phyloP scores from a whole-genome alignment of 129 eudicot genomes.

The Mikania micrantha region DNA sequence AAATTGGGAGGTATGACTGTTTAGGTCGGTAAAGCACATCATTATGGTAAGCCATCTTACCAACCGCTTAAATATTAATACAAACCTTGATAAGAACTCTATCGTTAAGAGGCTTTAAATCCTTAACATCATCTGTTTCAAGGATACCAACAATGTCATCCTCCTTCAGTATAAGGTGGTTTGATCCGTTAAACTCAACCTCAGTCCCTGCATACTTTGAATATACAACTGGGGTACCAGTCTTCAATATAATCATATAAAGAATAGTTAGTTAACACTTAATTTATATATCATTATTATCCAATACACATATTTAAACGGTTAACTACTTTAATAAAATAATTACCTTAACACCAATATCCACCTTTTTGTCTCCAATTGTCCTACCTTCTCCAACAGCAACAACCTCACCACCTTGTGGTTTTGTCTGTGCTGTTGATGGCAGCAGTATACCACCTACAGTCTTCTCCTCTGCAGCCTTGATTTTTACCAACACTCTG shows the following conservation, averaged over 20 bases:
- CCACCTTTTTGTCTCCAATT: constrained; percentile 62
- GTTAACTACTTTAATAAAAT: not conserved
- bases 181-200: constrained; percentile 69
- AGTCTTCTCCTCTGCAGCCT: constrained; percentile 69
- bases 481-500: constrained; percentile 64
- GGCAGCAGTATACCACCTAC: constrained; percentile 82
- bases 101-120: constrained; percentile 79
- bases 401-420: constrained; percentile 90
- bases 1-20: not conserved
- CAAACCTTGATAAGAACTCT: constrained; percentile 78
- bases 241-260: constrained; percentile 23
- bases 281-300: not conserved
- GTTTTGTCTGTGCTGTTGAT: constrained; percentile 59
- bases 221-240: constrained; percentile 70
- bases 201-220: constrained; percentile 95
- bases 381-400: constrained; percentile 86
- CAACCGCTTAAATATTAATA: not conserved
- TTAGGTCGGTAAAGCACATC: not conserved
- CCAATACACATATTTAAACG: not conserved
- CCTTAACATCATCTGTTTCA: constrained; percentile 83
- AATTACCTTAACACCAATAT: constrained; percentile 53
- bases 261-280: not conserved
- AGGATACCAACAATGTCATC: constrained; percentile 90
- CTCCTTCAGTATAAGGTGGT: constrained; percentile 73
- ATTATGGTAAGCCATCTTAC: not conserved